Evolutionary conservation across 2,329 filamentous ascomycete species (phyloP).

Genomic region (Colletotrichum sp.): DNA sequence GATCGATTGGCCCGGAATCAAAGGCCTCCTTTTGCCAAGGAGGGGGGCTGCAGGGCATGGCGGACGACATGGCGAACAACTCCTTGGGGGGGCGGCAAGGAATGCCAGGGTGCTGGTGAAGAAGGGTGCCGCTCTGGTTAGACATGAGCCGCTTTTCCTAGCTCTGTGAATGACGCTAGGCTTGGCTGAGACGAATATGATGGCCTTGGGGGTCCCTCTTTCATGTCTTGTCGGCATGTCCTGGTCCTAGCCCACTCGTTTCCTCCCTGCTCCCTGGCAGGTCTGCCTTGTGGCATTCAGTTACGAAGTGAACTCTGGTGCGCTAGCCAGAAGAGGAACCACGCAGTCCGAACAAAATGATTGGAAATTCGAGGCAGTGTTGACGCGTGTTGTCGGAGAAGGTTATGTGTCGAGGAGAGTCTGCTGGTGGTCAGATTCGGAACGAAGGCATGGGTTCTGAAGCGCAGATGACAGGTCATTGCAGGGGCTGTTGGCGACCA

Average conservation of each 20-base stretch:
- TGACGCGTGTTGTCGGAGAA: not conserved
- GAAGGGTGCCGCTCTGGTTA: not conserved
- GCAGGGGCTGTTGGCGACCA: not conserved
- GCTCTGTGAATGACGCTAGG: not conserved
- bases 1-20: not conserved
- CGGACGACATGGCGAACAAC: not conserved
- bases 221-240: not conserved
- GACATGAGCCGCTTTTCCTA: not conserved
- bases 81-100: not conserved
- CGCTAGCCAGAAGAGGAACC: not conserved
- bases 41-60: not conserved
- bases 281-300: not conserved
- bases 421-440: not conserved
- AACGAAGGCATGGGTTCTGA: not conserved
- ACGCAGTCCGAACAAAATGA: not conserved
- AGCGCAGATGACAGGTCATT: not conserved
- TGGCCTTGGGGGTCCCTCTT: not conserved
- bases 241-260: not conserved
- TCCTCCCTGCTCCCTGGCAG: not conserved
- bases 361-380: not conserved
- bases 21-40: not conserved
- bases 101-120: not conserved
- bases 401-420: not conserved
- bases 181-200: not conserved
- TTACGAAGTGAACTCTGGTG: not conserved